Conservation (phyloP, 2,329 filamentous ascomycete species). For the Aspergillus texensis region DNA sequence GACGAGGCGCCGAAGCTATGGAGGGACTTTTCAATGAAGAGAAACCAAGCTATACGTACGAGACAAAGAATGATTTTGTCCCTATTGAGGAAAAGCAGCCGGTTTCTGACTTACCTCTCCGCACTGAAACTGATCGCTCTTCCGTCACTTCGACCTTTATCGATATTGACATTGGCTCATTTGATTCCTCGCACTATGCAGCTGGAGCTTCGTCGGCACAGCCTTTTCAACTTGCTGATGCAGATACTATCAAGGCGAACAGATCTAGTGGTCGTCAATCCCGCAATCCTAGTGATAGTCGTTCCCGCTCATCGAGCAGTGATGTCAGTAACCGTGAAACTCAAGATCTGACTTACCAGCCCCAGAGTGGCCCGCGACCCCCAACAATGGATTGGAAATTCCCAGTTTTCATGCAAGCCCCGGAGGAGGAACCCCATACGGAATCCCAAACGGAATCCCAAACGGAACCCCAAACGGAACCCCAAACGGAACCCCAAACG, state of each 20-base stretch:
- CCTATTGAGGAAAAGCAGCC: conserved; percentile 47
- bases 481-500: no score
- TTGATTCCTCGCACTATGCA: conserved; percentile 54
- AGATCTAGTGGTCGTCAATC: conserved; percentile 52
- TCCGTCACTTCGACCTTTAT: conserved; percentile 53
- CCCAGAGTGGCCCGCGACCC: conserved; percentile 42
- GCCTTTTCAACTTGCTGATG: conserved; percentile 53
- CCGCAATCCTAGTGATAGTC: conserved; percentile 41
- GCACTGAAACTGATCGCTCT: conserved; percentile 49
- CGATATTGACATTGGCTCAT: conserved; percentile 61
- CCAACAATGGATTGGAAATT: conserved; percentile 54
- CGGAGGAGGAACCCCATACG: conserved; percentile 13
- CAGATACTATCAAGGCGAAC: conserved; percentile 60
- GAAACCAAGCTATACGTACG: conserved; percentile 61
- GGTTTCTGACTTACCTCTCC: conserved; percentile 57
- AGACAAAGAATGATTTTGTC: conserved; percentile 54
- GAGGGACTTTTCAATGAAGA: conserved; percentile 61
- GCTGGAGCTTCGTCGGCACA: conserved; percentile 55
- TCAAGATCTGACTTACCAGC: conserved; percentile 34
- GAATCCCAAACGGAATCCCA: no score
- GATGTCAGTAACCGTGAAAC: conserved; percentile 28
- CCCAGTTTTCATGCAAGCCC: conserved; percentile 34
- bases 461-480: no score
- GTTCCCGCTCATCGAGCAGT: conserved; percentile 35
- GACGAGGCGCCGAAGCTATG: conserved; percentile 58